Conservation (phyloP, 23 red algal species). For the Agarophyton chilense region DNA sequence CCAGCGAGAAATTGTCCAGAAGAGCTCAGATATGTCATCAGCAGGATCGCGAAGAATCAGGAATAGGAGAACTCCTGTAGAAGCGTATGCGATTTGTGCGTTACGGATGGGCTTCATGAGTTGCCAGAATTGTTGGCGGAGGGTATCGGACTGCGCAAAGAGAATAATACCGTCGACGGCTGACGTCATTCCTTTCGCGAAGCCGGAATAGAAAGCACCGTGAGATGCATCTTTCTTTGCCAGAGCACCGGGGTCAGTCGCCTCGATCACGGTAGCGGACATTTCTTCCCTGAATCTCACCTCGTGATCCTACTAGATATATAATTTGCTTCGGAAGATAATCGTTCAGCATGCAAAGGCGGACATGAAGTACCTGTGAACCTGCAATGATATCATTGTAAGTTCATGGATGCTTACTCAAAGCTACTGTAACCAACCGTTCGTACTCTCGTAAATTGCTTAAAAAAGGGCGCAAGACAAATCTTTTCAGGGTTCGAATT, state of each 20-base stretch:
- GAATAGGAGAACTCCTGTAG: constrained; percentile 51
- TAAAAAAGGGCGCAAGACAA: no score
- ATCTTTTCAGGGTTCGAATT: no score
- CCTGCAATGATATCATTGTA: no score
- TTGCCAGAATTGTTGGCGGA: constrained; percentile 47
- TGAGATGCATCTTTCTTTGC: constrained; percentile 77
- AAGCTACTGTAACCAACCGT: no score
- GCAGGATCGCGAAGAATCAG: constrained; percentile 57
- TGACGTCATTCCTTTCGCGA: constrained; percentile 55
- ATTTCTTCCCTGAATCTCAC: neutral
- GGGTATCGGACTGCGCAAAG: constrained; percentile 23
- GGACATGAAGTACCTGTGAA: no score
- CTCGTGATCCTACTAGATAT: neutral
- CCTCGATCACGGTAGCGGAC: neutral
- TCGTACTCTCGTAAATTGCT: no score
- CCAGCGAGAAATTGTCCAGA: constrained; percentile 76
- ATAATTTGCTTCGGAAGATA: no score
- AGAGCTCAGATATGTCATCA: constrained; percentile 45
- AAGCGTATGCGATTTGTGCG: constrained; percentile 54
- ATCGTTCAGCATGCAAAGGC: no score
- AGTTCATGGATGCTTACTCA: no score
- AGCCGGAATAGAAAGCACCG: constrained; percentile 73
- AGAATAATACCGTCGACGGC: constrained; percentile 59
- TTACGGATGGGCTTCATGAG: constrained; percentile 56
- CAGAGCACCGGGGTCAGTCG: neutral